Evolutionary conservation across 2,329 filamentous ascomycete genomes (phyloP), one percentile per base, ranked within the genome.

Genomic region (Didymella arachidicola): DNA sequence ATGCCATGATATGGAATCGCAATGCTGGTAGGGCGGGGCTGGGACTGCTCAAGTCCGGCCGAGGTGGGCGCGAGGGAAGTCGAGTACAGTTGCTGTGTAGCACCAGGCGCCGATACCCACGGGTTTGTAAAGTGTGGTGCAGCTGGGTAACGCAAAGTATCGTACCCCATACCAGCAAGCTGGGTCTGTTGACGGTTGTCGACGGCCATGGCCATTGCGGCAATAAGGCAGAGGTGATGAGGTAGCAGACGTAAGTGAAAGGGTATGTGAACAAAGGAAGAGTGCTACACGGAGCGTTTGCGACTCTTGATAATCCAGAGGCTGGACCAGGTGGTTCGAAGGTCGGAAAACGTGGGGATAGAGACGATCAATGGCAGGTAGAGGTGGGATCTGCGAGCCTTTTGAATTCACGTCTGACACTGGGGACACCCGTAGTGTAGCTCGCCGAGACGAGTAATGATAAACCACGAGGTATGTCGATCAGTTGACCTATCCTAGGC

Each of bases 191-290:
- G 92, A 79, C 93, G 91, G 73, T 88, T 87, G 82, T 97, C 92
- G 83, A 97, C 87, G 79, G 93, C 91, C 92, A 97, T 96, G 81
- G 92, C 95, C 93, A 97, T 97, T 66, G 64, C 69, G 70, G 60
- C 55, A 36, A 45, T 41, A 59, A 54, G 50, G 55, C 53, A 25
- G 55, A 59, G 42, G 57, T 42, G 55, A 43, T 44, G 58, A 53
- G 44, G 57, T 32, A 57, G 51, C 30, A 19, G 45, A 44, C 12
- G 29, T 32, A 25, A 55, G 45, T 44, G 45, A 43, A 45, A 50
- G 51, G 56, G 41, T 60, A 60, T 57, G 57, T 61, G 63, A 66
- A 67, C 57, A 65, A 66, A 67, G 64, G 38, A 57, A 64, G 66
- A 60, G 66, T 67, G 68, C 55, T 66, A 69, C 67, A 59, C 66